Percentiles rank a stretch among this genome's conserved stretches.
phyloP scores from a whole-genome alignment of 257 asterid genomes.

The Nicotiana tomentosiformis region DNA sequence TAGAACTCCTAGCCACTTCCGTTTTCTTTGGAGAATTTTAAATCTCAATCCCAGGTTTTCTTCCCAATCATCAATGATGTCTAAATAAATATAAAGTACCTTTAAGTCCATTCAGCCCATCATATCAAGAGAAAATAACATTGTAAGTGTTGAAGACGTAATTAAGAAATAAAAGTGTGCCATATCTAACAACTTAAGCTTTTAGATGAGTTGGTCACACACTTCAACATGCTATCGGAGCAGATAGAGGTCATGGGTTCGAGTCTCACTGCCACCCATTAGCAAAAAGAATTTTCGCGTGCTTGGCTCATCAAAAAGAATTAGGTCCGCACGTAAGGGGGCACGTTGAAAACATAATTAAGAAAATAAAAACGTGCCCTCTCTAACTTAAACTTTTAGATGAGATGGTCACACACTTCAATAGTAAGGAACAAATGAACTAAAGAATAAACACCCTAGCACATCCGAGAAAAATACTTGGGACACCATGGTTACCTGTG shows the following conservation, averaged over 20 bases:
- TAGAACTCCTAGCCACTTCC: not conserved
- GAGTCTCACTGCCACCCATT: too few species aligned
- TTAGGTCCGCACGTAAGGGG: too few species aligned
- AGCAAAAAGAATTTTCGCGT: too few species aligned
- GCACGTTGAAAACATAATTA: not conserved
- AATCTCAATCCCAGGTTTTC: not conserved
- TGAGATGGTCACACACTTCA: not conserved
- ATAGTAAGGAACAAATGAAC: not conserved
- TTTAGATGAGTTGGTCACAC: not conserved
- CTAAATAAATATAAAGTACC: not conserved
- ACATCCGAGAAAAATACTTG: not conserved
- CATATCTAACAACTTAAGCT: not conserved
- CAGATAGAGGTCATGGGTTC: too few species aligned
- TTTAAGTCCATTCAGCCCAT: not conserved
- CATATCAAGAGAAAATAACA: not conserved
- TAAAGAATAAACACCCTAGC: not conserved
- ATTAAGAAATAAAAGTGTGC: not conserved
- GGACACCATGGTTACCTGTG: slow-evolving; percentile 46
- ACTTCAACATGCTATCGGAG: not conserved
- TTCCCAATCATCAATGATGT: not conserved
- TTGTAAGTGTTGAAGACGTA: not conserved
- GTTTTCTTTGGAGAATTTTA: not conserved
- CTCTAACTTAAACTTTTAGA: not conserved
- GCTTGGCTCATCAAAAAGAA: too few species aligned
- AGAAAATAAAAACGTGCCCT: not conserved